Evolutionary conservation across 352 stramenopile genomes (phyloP).

Genomic region (Aphanomyces invadans): DNA sequence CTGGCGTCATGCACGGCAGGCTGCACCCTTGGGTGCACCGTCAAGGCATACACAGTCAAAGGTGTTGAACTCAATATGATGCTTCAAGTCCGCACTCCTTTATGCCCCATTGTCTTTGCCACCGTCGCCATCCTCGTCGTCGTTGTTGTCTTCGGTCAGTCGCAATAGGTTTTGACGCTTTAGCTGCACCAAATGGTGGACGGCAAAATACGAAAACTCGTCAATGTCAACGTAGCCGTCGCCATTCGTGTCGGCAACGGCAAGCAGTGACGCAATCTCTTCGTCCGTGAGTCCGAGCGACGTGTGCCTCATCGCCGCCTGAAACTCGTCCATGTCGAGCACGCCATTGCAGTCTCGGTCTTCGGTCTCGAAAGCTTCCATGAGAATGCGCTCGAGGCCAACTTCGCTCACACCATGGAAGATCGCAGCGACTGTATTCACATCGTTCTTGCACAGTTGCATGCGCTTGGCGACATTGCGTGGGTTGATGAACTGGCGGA

Average conservation of each 20-base stretch:
- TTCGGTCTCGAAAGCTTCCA: conserved; percentile 36
- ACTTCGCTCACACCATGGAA: conserved; percentile 45
- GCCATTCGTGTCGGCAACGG: conserved; percentile 68
- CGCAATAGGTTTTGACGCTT: conserved; percentile 12
- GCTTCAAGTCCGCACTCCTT: too few relatives aligned
- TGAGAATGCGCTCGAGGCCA: conserved; percentile 38
- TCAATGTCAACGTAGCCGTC: conserved; percentile 81
- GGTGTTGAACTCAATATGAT: too few relatives aligned
- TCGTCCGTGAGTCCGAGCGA: conserved; percentile 41
- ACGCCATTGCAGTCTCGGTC: conserved; percentile 62
- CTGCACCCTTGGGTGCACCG: too few relatives aligned
- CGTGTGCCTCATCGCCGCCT: conserved; percentile 49
- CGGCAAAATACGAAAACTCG: conserved; percentile 56
- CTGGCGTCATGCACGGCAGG: too few relatives aligned
- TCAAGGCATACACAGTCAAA: too few relatives aligned
- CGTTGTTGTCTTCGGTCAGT: conserved; percentile 8
- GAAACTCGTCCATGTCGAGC: conserved; percentile 35
- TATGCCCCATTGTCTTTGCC: conserved; percentile 7
- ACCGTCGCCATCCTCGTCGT: conserved; percentile 15
- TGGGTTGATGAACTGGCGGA: conserved; percentile 21
- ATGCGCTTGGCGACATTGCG: conserved; percentile 15
- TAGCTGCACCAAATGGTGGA: conserved; percentile 29
- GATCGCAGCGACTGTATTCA: conserved; percentile 7
- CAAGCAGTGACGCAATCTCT: conserved; percentile 54
- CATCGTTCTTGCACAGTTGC: conserved; percentile 31